These are phyloP conservation scores for Torulaspora delbrueckii DNA, from an alignment of 805 yeast genomes.

Conservation along the genomic window DNA sequence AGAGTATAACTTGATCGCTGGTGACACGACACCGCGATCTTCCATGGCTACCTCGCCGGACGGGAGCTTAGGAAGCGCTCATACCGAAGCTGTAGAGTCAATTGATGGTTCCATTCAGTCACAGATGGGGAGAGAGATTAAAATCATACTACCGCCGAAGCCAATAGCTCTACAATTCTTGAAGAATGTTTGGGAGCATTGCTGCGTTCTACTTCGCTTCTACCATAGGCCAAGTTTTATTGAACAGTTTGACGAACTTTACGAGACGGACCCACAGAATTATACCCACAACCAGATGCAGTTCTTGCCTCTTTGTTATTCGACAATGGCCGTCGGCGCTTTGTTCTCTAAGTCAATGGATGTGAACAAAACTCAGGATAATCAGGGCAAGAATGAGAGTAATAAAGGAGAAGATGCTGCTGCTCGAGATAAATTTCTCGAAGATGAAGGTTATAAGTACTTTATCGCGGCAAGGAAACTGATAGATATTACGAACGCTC, in stretches of 20 bases:
- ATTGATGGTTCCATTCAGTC: constrained; percentile 22
- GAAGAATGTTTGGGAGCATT: constrained; percentile 77
- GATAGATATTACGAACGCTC: constrained; percentile 80
- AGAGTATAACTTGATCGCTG: constrained; percentile 22
- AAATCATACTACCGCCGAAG: constrained; percentile 69
- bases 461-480: constrained; percentile 81
- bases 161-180: constrained; percentile 68
- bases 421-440: constrained; percentile 32
- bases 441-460: constrained; percentile 72
- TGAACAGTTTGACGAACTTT: constrained; percentile 67
- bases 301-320: constrained; percentile 75
- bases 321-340: constrained; percentile 83
- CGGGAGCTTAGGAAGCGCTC: constrained; percentile 5
- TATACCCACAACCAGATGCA: constrained; percentile 75
- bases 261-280: constrained; percentile 70
- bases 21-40: constrained; percentile 10
- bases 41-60: constrained; percentile 18
- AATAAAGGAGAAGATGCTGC: background rate
- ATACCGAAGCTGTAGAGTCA: constrained; percentile 15
- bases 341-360: constrained; percentile 47
- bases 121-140: constrained; percentile 46
- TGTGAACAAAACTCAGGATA: background rate
- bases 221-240: constrained; percentile 82
- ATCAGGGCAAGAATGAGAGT: constrained; percentile 13
- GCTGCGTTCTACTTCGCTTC: constrained; percentile 78